Evolutionary conservation across 306 rosid species (phyloP).

Genomic region (Heteromeles arbutifolia): DNA sequence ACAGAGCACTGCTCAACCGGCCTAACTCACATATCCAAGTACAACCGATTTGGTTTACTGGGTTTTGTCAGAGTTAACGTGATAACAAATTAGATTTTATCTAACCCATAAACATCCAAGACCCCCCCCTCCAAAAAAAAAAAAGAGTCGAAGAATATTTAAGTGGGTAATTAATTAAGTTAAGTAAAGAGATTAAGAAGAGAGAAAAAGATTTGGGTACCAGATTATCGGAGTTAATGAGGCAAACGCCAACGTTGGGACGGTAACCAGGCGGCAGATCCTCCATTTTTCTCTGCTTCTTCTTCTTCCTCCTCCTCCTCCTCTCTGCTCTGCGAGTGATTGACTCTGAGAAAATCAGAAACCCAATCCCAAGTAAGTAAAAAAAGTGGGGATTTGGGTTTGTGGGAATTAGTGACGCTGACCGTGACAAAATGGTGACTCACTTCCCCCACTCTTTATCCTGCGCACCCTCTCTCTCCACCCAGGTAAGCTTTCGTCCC

Average conservation of each 20-base stretch:
- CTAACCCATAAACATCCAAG: not conserved
- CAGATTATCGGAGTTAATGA: conserved; percentile 72
- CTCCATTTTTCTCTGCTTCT: conserved; percentile 45
- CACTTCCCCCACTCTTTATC: conserved; percentile 21
- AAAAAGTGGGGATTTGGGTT: conserved; percentile 3
- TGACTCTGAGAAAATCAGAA: conserved; percentile 3
- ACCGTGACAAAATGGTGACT: conserved; percentile 22
- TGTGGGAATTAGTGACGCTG: conserved; percentile 46
- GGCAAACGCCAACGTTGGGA: conserved; percentile 98
- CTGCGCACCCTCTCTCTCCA: conserved; percentile 20
- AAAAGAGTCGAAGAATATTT: not conserved
- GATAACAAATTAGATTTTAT: not conserved
- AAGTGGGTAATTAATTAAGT: not conserved
- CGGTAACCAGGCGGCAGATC: conserved; percentile 89
- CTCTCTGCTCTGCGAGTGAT: not conserved
- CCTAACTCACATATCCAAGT: not conserved
- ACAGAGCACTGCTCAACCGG: not conserved
- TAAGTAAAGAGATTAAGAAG: not conserved
- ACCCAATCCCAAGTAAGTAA: not conserved
- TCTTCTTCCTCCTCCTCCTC: not conserved
- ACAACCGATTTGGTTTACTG: not conserved
- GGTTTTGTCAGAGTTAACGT: not conserved
- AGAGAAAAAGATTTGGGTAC: conserved; percentile 22
- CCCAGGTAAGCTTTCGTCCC: not conserved
- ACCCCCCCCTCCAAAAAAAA: not conserved